phyloP scores from a whole-genome alignment of 2,329 filamentous ascomycete species.

The Aspergillus udagawae region DNA sequence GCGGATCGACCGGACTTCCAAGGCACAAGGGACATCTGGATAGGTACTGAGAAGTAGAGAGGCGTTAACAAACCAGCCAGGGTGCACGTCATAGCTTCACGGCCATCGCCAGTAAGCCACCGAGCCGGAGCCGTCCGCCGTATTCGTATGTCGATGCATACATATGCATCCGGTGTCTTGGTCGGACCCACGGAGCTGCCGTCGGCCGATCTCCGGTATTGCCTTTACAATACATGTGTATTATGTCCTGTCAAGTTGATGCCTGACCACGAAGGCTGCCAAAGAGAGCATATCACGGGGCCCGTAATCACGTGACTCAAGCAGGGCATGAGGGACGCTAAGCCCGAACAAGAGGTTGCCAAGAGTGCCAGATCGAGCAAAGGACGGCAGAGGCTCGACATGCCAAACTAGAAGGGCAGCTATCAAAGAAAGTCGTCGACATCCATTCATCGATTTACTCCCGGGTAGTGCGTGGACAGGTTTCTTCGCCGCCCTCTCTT shows the following conservation, averaged over 20 bases:
- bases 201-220: background rate
- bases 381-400: conserved; percentile 14
- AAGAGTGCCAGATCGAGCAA: conserved; percentile 17
- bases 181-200: background rate
- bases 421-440: background rate
- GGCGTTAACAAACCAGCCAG: background rate
- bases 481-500: conserved; percentile 17
- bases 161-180: too few relatives aligned
- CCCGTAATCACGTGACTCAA: background rate
- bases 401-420: background rate
- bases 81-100: background rate
- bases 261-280: background rate
- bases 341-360: conserved; percentile 3
- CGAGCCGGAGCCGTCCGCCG: too few relatives aligned
- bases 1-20: conserved; percentile 1
- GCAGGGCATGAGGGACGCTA: conserved; percentile 6
- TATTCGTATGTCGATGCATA: too few relatives aligned
- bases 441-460: too few relatives aligned
- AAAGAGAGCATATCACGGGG: background rate
- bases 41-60: background rate
- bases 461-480: conserved; percentile 12
- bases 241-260: background rate
- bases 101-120: background rate
- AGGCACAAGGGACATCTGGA: background rate
- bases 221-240: background rate